Base-by-base conservation (phyloP, 208 protist genomes). In the Wallacemonas sp. region DNA sequence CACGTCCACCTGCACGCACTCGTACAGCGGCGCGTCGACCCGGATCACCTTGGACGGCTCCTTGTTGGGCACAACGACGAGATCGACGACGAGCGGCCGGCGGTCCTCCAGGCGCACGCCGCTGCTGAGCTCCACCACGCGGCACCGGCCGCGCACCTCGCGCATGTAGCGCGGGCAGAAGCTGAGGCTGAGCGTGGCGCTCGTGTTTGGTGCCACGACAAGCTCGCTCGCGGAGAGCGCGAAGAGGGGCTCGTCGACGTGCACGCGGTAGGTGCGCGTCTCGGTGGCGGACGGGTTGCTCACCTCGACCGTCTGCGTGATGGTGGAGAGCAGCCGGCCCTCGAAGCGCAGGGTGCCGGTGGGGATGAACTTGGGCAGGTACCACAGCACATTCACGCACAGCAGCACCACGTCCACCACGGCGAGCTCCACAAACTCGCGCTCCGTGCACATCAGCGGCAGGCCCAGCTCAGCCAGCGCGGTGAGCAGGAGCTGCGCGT, bases 341-440 rank as follows among this genome's bases (percentile, higher is more conserved):
- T 86, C 68, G 48, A 98, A 94, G 14, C 75, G 44, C 18, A 98
- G 72, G 1, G 76, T 81, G 3, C 83, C 69, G 38, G 75, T 62
- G 12, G 86, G 77, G 26, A 93, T 77, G 69, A 84, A 98, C 42
- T 84, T 80, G 11, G 92, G 92, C 49, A 98, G 75, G 64, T 79
- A 84, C 18, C 79, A 52, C 63, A 89, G 95, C 45, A 98, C 87
- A 64, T 81, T 87, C 2, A 82, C 72, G 11, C 76, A 59, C 36
- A 98, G 82, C 36, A 98, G 76, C 55, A 95, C 49, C 63, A 91
- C 76, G 38, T 92, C 84, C 25, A 83, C 67, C 28, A 68, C 70
- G 16, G 61, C 76, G 49, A 78, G 76, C 14, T 84, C 63, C 18
- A 93, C 68, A 22, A 95, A 77, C 42, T 87, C 92, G 14, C 64